phyloP scores from a whole-genome alignment of 208 protist genomes.

The Angomonas ambiguus region DNA sequence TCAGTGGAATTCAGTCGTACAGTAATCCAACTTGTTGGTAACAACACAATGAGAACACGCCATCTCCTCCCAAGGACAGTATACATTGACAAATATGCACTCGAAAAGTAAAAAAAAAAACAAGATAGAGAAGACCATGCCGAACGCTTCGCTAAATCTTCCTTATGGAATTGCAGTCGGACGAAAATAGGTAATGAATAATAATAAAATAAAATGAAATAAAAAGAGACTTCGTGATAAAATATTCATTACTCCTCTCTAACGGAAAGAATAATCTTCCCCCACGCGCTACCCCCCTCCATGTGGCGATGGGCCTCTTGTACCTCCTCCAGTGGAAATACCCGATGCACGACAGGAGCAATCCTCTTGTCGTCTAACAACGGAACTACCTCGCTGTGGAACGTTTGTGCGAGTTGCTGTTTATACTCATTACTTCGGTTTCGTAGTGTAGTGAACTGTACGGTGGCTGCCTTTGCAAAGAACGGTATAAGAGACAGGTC shows the following conservation, averaged over 20 bases:
- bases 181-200: no score
- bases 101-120: slow-evolving; percentile 5
- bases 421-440: slow-evolving; percentile 56
- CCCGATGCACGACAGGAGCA: slow-evolving; percentile 54
- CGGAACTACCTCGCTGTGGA: slow-evolving; percentile 58
- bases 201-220: neutral
- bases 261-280: slow-evolving; percentile 65
- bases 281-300: slow-evolving; percentile 50
- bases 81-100: no score
- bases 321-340: slow-evolving; percentile 65
- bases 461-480: slow-evolving; percentile 47
- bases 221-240: neutral
- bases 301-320: slow-evolving; percentile 50
- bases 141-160: neutral
- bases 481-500: slow-evolving; percentile 60
- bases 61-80: neutral
- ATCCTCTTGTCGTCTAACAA: slow-evolving; percentile 48
- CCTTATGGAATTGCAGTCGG: neutral
- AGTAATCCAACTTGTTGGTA: neutral
- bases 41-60: neutral
- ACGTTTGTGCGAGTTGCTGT: slow-evolving; percentile 38
- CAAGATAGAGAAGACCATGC: neutral
- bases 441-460: slow-evolving; percentile 77
- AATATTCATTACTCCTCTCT: neutral
- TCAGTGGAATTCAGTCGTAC: no score